These are phyloP conservation scores for Didymella keratinophila DNA, from an alignment of 2,329 filamentous ascomycete species.

Conservation along the genomic window DNA sequence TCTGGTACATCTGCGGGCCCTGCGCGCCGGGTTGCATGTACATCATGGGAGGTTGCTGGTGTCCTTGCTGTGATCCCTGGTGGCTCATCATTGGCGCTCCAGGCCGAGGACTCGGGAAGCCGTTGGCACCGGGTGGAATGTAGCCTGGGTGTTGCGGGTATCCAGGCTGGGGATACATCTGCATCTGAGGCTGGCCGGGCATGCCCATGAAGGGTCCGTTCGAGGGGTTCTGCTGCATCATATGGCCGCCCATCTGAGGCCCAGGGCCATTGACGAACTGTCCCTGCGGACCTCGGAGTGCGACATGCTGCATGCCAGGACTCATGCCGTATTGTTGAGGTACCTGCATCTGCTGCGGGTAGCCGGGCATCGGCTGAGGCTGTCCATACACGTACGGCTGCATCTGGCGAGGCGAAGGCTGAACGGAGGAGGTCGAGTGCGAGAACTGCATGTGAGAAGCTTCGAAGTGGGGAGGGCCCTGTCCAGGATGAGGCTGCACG, in stretches of 20 bases:
- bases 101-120: slow-evolving; percentile 88
- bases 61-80: slow-evolving; percentile 89
- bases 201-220: slow-evolving; percentile 74
- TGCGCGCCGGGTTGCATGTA: slow-evolving; percentile 78
- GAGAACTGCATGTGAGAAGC: slow-evolving; percentile 88
- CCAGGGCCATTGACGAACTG: slow-evolving; percentile 77
- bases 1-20: slow-evolving; percentile 76
- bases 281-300: slow-evolving; percentile 74
- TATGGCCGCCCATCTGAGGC: slow-evolving; percentile 71
- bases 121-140: slow-evolving; percentile 68
- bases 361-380: slow-evolving; percentile 60
- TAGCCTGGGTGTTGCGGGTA: slow-evolving; percentile 67
- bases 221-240: slow-evolving; percentile 82
- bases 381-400: slow-evolving; percentile 75
- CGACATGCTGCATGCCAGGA: slow-evolving; percentile 73
- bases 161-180: slow-evolving; percentile 78
- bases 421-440: slow-evolving; percentile 79
- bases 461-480: slow-evolving; percentile 75
- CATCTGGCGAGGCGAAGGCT: slow-evolving; percentile 81
- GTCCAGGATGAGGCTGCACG: slow-evolving; percentile 74
- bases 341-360: slow-evolving; percentile 65
- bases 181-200: slow-evolving; percentile 75
- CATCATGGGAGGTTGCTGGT: slow-evolving; percentile 68
- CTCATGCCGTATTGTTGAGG: slow-evolving; percentile 74
- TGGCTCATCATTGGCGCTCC: slow-evolving; percentile 91